phyloP scores from a whole-genome alignment of 2,329 filamentous ascomycete genomes.

The Aspergillus sp. region DNA sequence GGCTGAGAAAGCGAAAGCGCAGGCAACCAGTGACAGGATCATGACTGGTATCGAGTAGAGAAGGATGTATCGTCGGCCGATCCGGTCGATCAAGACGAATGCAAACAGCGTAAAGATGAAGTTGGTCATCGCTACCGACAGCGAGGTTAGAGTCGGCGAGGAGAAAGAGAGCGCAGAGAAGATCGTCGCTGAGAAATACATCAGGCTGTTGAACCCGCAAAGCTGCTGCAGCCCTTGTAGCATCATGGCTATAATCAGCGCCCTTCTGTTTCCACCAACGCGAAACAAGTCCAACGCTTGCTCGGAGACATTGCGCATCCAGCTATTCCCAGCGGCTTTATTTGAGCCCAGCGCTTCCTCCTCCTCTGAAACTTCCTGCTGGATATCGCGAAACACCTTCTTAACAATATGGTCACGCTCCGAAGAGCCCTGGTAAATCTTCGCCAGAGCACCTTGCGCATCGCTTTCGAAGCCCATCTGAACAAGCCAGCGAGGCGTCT shows the following conservation, averaged over 20 bases:
- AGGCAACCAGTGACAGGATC: conserved; percentile 61
- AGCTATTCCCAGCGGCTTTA: conserved; percentile 12
- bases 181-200: conserved; percentile 84
- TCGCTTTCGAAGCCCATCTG: conserved; percentile 52
- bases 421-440: conserved; percentile 49
- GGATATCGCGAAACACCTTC: conserved; percentile 58
- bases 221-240: conserved; percentile 82
- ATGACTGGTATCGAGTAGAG: conserved; percentile 79
- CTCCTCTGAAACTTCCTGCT: conserved; percentile 65
- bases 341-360: conserved; percentile 34
- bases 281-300: conserved; percentile 23
- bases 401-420: conserved; percentile 44
- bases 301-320: conserved; percentile 18
- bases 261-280: conserved; percentile 49
- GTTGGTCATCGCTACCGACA: conserved; percentile 74
- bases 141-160: conserved; percentile 67
- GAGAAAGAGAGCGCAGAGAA: conserved; percentile 69
- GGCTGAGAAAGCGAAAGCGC: conserved; percentile 62
- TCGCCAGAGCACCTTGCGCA: conserved; percentile 57
- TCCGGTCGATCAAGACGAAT: conserved; percentile 64
- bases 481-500: conserved; percentile 82
- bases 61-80: conserved; percentile 70
- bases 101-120: conserved; percentile 70
- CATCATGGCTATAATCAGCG: conserved; percentile 74
- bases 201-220: conserved; percentile 81